Conservation (phyloP, 177 flowering plant genomes). For the Tripterygium wilfordii region DNA sequence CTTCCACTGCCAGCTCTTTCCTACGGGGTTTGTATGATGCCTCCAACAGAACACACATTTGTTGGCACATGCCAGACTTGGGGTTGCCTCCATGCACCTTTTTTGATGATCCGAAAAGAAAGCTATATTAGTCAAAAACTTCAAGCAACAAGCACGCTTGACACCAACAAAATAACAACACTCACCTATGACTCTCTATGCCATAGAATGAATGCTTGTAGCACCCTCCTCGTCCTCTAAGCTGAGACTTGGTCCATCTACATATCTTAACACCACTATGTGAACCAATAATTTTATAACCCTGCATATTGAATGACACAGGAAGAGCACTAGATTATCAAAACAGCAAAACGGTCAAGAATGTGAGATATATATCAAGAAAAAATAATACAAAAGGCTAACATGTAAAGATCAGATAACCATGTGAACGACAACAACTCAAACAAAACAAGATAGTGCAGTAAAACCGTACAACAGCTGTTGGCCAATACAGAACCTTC, state of each 20-base stretch:
- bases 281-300: conserved; percentile 94
- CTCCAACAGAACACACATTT: conserved; percentile 99
- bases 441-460: too few species aligned
- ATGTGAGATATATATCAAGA: too few species aligned
- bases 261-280: conserved; percentile 98
- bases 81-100: conserved; percentile 99
- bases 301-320: conserved; percentile 57
- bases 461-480: too few species aligned
- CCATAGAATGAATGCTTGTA: conserved; percentile 99
- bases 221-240: conserved; percentile 99
- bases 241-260: conserved; percentile 98
- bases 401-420: too few species aligned
- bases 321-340: too few species aligned
- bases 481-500: too few species aligned
- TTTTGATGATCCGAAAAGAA: background rate
- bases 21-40: conserved; percentile 99
- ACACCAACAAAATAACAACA: background rate
- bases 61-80: conserved; percentile 97
- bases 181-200: conserved; percentile 92
- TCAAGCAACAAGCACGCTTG: background rate
- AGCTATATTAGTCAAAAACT: background rate
- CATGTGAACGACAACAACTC: too few species aligned
- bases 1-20: conserved; percentile 98
- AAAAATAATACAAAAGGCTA: too few species aligned
- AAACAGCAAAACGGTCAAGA: too few species aligned